Evolutionary conservation across 228 moss, liverwort and hornwort species (phyloP).

Genomic region (Sphagnum fallax): DNA sequence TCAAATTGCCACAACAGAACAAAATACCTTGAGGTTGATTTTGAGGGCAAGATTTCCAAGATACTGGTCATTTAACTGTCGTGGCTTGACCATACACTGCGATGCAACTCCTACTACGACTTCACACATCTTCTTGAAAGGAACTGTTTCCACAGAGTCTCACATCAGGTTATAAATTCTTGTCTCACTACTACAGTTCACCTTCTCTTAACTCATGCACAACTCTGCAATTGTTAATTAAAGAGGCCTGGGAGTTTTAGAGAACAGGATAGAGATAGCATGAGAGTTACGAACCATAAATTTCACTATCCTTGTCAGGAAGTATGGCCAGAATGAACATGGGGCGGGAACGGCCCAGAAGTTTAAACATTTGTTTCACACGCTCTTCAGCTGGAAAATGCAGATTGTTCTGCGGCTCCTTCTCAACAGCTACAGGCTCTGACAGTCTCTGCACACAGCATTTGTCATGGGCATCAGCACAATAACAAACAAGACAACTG

Average conservation of each 20-base stretch:
- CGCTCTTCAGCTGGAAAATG: slow-evolving; percentile 40
- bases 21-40: slow-evolving; percentile 76
- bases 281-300: slow-evolving; percentile 38
- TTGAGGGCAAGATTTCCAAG: slow-evolving; percentile 81
- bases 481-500: no score
- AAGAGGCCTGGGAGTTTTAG: not conserved
- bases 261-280: not conserved
- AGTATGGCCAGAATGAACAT: slow-evolving; percentile 61
- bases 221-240: no score
- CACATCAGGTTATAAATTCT: no score
- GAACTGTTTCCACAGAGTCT: slow-evolving; percentile 28
- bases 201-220: no score
- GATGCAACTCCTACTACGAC: slow-evolving; percentile 50
- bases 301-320: slow-evolving; percentile 56
- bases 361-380: slow-evolving; percentile 30
- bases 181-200: no score
- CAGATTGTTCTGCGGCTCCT: slow-evolving; percentile 25
- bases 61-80: slow-evolving; percentile 68
- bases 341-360: slow-evolving; percentile 30
- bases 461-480: no score
- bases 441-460: slow-evolving; percentile 25
- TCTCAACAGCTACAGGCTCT: slow-evolving; percentile 30
- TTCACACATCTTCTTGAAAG: slow-evolving; percentile 72
- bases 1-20: not conserved
- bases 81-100: slow-evolving; percentile 80